Conservation (phyloP, 495 filamentous ascomycete species). For the Neurospora sp. region DNA sequence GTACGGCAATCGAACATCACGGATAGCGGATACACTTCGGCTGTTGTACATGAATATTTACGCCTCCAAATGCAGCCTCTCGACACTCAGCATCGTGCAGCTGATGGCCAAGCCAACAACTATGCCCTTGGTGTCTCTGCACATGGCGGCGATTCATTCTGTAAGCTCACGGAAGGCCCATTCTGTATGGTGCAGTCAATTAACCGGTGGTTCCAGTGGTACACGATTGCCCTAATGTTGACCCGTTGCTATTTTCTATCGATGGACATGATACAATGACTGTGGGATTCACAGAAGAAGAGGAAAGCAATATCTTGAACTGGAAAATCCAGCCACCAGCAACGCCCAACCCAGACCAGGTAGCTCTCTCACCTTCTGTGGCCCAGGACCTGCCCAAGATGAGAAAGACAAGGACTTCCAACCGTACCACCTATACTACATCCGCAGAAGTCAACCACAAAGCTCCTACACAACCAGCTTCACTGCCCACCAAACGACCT, state of each 20-base stretch:
- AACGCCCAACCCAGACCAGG: background rate
- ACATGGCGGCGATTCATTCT: background rate
- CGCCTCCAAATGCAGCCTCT: background rate
- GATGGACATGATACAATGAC: background rate
- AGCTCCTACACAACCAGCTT: background rate
- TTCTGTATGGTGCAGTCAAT: background rate
- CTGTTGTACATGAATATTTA: background rate
- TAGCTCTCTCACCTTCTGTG: background rate
- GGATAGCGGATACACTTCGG: background rate
- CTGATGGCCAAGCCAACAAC: background rate
- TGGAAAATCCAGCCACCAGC: background rate
- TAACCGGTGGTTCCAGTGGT: background rate
- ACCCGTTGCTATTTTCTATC: background rate
- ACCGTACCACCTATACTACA: background rate
- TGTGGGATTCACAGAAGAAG: background rate
- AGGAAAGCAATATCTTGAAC: background rate
- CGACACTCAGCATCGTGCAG: background rate
- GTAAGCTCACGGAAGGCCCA: background rate
- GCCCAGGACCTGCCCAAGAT: background rate
- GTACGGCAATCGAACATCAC: background rate
- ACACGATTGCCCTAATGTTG: background rate
- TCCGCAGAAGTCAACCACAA: background rate
- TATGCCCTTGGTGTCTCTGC: background rate
- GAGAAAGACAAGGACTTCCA: background rate
- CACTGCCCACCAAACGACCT: background rate